phyloP scores from a whole-genome alignment of 257 asterid genomes.

The Forsythia viridissima region DNA sequence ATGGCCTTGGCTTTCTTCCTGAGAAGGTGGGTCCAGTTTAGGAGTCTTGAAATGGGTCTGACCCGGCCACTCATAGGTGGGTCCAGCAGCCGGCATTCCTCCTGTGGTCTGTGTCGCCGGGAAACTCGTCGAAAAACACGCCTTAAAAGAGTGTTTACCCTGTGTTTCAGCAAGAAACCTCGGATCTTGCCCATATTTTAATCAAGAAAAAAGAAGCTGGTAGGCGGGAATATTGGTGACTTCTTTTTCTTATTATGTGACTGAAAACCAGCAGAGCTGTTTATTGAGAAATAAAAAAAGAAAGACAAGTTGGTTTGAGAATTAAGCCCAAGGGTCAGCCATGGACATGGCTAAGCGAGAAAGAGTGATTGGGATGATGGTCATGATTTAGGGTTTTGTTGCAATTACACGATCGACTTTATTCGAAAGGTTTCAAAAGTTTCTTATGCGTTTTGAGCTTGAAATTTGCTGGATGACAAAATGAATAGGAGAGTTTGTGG shows the following conservation, averaged over 20 bases:
- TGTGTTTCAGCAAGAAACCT: conserved; percentile 57
- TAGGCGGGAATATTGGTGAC: too few relatives aligned
- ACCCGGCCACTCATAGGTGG: neutral
- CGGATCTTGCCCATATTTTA: conserved; percentile 42
- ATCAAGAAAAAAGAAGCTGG: neutral
- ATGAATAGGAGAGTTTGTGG: neutral
- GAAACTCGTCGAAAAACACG: conserved; percentile 26
- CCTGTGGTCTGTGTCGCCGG: conserved; percentile 29
- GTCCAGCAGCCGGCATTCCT: conserved; percentile 16
- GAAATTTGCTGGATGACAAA: neutral
- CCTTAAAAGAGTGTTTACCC: conserved; percentile 40
- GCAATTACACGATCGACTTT: too few relatives aligned
- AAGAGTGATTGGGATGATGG: neutral
- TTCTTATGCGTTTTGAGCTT: neutral
- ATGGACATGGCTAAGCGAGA: too few relatives aligned
- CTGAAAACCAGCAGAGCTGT: too few relatives aligned
- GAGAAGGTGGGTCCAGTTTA: conserved; percentile 31
- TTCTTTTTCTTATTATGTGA: too few relatives aligned
- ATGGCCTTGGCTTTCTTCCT: conserved; percentile 34
- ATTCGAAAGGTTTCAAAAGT: neutral
- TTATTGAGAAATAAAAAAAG: too few relatives aligned
- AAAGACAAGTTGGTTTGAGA: too few relatives aligned
- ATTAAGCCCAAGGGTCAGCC: too few relatives aligned
- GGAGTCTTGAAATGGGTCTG: conserved; percentile 26
- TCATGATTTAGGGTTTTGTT: too few relatives aligned